phyloP scores from a whole-genome alignment of 768 basidiomycete species.

The Rhodotorula babjevae region DNA sequence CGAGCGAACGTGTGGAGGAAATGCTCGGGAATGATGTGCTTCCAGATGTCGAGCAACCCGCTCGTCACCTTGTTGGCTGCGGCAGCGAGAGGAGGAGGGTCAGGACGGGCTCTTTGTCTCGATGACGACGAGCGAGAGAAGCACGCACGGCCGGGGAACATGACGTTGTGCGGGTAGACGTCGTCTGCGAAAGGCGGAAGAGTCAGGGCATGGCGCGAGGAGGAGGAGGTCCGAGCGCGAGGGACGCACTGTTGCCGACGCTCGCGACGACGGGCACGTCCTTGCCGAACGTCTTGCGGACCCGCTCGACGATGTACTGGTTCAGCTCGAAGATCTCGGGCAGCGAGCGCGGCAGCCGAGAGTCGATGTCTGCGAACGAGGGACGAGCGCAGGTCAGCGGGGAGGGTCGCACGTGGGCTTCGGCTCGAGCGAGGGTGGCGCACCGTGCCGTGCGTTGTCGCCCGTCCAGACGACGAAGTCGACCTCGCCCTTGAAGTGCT shows the following conservation, averaged over 20 bases:
- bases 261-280: conserved; percentile 74
- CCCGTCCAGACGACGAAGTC: conserved; percentile 81
- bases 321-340: conserved; percentile 75
- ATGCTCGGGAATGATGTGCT: conserved; percentile 61
- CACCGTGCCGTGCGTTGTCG: conserved; percentile 47
- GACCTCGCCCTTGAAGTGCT: conserved; percentile 73
- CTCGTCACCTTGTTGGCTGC: conserved; percentile 35
- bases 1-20: conserved; percentile 73
- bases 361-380: conserved; percentile 64
- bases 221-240: not conserved
- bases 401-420: not conserved
- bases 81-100: not conserved
- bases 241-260: conserved; percentile 50
- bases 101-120: not conserved
- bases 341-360: conserved; percentile 69
- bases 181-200: not conserved
- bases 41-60: conserved; percentile 62
- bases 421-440: not conserved
- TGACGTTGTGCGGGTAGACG: not conserved
- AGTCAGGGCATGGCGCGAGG: not conserved
- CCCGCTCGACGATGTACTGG: conserved; percentile 59
- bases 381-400: too few relatives aligned
- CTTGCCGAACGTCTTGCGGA: conserved; percentile 66
- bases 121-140: not conserved
- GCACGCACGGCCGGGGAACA: not conserved